Base-by-base conservation (phyloP, 495 filamentous ascomycete species). In the Trichodelitschia bisporula region DNA sequence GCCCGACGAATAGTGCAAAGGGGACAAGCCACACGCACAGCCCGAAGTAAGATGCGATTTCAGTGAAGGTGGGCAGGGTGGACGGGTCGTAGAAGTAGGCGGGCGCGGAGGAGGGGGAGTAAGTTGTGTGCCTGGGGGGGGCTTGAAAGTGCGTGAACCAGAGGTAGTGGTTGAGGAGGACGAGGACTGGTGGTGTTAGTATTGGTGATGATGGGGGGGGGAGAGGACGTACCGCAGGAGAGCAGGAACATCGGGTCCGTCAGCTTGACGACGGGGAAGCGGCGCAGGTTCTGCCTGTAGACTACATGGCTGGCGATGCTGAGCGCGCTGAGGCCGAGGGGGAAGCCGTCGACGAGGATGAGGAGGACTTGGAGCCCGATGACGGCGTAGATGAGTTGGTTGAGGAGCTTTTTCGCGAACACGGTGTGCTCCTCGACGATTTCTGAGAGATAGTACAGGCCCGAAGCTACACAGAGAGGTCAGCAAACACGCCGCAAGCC, bases 371-470 rank as follows among this genome's bases (percentile, higher is more conserved):
- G 84, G 18, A 79, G 47, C 15, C 38, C 58, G 33, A 95, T 77
- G 41, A 91, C 67, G 33, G 52, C 53, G 58, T 92, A 90, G 49
- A 97, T 93, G 24, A 95, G 58, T 26, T 64, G 66, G 9, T 62
- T 77, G 15, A 97, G 61, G 15, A 92, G 59, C 34, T 69, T 76
- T 45, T 90, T 83, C 13, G 83, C 74, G 27, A 89, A 48, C 8
- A 95, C 84, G 8, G 82, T 95, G 46, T 95, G 84, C 45, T 97
- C 86, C 54, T 97, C 89, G 30, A 97, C 86, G 6, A 93, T 63
- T 52, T 97, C 86, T 1, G 86, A 93, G 28, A 97, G 75, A 48
- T 97, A 97, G 57, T 97, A 95, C 15, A 97, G 69, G 17, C 89
- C 89, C 15, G 80, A 91, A 19, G 86, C 86, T 91, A 43, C 14